Conservation (phyloP, 495 filamentous ascomycete species). For the Neohortaea acidophila region DNA sequence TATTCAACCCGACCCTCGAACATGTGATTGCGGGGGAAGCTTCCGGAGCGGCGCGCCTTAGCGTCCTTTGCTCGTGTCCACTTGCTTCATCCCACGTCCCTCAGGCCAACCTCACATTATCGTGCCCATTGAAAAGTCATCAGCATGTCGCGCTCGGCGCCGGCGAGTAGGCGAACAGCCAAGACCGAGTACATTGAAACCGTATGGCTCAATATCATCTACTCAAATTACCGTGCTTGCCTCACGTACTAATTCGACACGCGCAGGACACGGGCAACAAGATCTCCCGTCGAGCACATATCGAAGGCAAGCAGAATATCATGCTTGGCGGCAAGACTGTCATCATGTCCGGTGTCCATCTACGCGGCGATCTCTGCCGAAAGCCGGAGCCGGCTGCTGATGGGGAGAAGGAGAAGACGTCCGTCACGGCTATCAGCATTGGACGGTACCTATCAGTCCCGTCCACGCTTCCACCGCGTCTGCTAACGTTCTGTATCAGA, state of each 20-base stretch:
- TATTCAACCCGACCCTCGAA: too few relatives aligned
- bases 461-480: background rate
- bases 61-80: too few relatives aligned
- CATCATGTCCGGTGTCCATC: conserved; percentile 78
- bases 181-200: conserved; percentile 95
- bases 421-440: conserved; percentile 57
- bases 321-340: conserved; percentile 93
- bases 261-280: conserved; percentile 90
- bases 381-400: conserved; percentile 20
- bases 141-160: conserved; percentile 7
- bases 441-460: conserved; percentile 36
- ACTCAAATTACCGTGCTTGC: background rate
- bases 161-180: conserved; percentile 36
- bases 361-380: conserved; percentile 70
- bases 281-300: conserved; percentile 75
- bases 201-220: conserved; percentile 32
- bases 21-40: too few relatives aligned
- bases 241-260: background rate
- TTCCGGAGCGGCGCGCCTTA: too few relatives aligned
- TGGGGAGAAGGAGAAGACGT: conserved; percentile 10
- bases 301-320: conserved; percentile 92
- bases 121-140: too few relatives aligned
- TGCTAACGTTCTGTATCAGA: conserved; percentile 21
- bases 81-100: too few relatives aligned
- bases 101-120: too few relatives aligned